Base-by-base conservation (phyloP, 495 filamentous ascomycete species). In the Friedmanniomyces endolithicus region DNA sequence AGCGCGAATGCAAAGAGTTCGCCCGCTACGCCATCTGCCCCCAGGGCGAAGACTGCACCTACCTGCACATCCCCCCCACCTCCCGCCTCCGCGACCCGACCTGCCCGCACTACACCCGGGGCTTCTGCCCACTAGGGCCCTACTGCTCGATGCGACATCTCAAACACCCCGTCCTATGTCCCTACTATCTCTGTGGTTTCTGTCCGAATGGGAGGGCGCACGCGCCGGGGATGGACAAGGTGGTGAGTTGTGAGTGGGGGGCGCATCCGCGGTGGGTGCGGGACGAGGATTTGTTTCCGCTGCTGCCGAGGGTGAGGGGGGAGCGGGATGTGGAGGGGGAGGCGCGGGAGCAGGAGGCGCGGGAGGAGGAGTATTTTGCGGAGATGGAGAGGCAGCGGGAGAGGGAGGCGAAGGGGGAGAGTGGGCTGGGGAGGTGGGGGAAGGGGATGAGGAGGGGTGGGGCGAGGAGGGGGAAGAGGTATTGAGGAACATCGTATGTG, bases 11-110 rank as follows among this genome's bases (percentile, higher is more conserved):
- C 73, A 92, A 88, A 65, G 66, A 68, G 61, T 72, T 61, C 54
- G 80, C 86, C 16, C 82, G 88, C 56, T 86, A 88, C 65, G 87
- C 86, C 53, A 95, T 90, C 70, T 98, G 92, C 70, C 84, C 83
- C 63, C 94, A 95, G 69, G 89, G 90, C 61, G 90, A 96, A 69
- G 92, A 96, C 71, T 98, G 92, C 64, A 77, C 96, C 6, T 98
- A 96, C 65, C 80, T 95, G 24, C 92, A 98, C 71, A 85, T 95
- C 61, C 86, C 92, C 55, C 88, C 92, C 19, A 80, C 84, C 45
- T 79, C 78, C 20, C 79, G 82, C 55, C 74, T 94, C 6, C 65
- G 69, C 41, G 57, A 58, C 3, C 86, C 92, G 6, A 81, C 87
- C 0, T 98, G 92, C 62, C 89, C 90, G 53, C 87, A 94, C 70